phyloP scores from a whole-genome alignment of 495 filamentous ascomycete genomes.

The Emericellopsis terricola region DNA sequence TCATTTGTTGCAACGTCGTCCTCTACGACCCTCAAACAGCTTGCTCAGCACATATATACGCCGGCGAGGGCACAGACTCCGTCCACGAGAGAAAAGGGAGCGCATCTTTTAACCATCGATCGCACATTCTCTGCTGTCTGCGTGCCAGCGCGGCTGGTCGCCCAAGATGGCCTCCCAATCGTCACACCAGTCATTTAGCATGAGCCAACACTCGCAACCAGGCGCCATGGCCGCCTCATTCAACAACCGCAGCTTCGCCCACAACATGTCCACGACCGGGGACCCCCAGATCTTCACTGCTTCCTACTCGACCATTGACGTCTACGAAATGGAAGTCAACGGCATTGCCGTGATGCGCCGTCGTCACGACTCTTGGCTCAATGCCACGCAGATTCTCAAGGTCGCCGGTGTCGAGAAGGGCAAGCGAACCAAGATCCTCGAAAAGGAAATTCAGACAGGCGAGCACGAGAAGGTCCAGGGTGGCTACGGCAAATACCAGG shows the following conservation, averaged over 20 bases:
- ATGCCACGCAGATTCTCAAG: slow-evolving; percentile 92
- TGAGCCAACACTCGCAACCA: slow-evolving; percentile 25
- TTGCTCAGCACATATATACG: too few relatives aligned
- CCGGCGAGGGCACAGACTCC: too few relatives aligned
- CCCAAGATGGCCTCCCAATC: slow-evolving; percentile 21
- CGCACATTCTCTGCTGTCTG: too few relatives aligned
- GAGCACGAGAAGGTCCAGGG: slow-evolving; percentile 98
- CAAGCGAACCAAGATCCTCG: slow-evolving; percentile 88
- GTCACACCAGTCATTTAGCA: slow-evolving; percentile 30
- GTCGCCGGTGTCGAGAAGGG: slow-evolving; percentile 94
- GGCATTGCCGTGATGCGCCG: slow-evolving; percentile 84
- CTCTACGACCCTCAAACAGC: too few relatives aligned
- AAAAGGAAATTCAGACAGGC: slow-evolving; percentile 90
- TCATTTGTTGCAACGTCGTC: too few relatives aligned
- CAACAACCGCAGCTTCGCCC: too few relatives aligned
- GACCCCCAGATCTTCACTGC: slow-evolving; percentile 12
- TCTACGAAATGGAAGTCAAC: slow-evolving; percentile 97
- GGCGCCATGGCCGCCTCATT: slow-evolving; percentile 8
- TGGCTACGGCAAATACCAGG: slow-evolving; percentile 96
- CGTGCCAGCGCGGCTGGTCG: too few relatives aligned
- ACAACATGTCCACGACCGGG: slow-evolving; percentile 23
- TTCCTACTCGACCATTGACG: slow-evolving; percentile 81
- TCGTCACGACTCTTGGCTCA: slow-evolving; percentile 80
- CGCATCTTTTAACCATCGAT: too few relatives aligned
- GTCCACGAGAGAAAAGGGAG: too few relatives aligned